Evolutionary conservation across 352 stramenopile species (phyloP).

Genomic region (Chloridella minuta): DNA sequence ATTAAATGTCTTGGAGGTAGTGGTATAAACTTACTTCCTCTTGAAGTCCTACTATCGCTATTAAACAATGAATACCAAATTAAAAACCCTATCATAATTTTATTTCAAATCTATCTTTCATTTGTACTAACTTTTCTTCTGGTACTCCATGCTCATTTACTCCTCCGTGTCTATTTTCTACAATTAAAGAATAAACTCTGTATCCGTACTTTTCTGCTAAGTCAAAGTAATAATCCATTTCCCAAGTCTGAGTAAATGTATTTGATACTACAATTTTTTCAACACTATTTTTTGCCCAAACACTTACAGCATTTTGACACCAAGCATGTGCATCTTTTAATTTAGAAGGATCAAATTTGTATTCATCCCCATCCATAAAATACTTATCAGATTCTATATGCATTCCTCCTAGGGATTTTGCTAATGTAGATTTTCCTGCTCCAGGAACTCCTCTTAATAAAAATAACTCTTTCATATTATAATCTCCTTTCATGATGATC

Average conservation of each 20-base stretch:
- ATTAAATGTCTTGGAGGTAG: no score
- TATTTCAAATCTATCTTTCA: not conserved
- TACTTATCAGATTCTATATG: not conserved
- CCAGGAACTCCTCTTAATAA: not conserved
- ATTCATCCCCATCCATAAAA: not conserved
- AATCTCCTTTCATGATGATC: no score
- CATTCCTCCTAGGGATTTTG: not conserved
- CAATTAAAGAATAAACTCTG: not conserved
- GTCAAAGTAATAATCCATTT: not conserved
- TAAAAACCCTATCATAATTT: not conserved
- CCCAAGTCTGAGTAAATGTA: not conserved
- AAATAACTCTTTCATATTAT: not conserved
- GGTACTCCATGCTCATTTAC: not conserved
- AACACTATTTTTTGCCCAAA: not conserved
- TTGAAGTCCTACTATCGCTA: no score
- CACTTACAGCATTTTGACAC: not conserved
- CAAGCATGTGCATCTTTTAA: not conserved
- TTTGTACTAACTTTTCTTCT: not conserved
- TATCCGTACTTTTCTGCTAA: not conserved
- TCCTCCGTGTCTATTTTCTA: conserved; percentile 8
- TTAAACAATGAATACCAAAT: no score
- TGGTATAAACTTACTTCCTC: no score
- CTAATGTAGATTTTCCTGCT: not conserved
- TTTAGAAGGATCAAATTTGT: not conserved
- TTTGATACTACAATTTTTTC: not conserved